A percentile compares a stretch with the other conserved stretches of the same genome.
phyloP scores from a whole-genome alignment of 2,329 filamentous ascomycete genomes.

The Pseudonectria foliicola region DNA sequence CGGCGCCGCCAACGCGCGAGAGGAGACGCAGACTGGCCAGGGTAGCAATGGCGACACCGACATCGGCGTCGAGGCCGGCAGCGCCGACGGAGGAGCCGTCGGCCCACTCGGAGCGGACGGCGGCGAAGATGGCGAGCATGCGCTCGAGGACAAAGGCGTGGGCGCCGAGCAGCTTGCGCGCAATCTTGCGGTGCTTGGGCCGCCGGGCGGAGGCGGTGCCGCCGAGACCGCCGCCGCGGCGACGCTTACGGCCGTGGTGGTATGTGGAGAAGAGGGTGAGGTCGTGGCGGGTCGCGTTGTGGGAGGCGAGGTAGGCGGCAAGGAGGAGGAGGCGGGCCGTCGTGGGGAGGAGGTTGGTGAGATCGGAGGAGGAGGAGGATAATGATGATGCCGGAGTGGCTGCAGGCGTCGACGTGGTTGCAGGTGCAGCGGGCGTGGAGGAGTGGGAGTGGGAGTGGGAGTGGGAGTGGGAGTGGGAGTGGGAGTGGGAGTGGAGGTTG shows the following conservation, averaged over 20 bases:
- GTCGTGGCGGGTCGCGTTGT: slow-evolving; percentile 70
- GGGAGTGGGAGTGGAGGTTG: no score
- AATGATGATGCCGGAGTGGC: slow-evolving; percentile 6
- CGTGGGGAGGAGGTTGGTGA: slow-evolving; percentile 57
- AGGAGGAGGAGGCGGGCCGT: slow-evolving; percentile 68
- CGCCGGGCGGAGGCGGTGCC: slow-evolving; percentile 24
- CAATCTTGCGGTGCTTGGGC: slow-evolving; percentile 61
- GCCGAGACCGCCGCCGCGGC: slow-evolving; percentile 41
- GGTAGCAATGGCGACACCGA: slow-evolving; percentile 62
- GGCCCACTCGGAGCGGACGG: slow-evolving; percentile 53
- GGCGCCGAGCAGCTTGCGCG: slow-evolving; percentile 68
- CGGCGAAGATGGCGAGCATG: slow-evolving; percentile 69
- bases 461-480: no score
- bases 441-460: no score
- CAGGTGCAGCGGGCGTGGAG: no score
- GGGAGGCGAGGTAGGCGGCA: slow-evolving; percentile 73
- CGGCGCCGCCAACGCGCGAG: slow-evolving; percentile 53
- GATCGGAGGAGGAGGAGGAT: slow-evolving; percentile 30
- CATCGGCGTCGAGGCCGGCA: slow-evolving; percentile 43
- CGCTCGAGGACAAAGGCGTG: slow-evolving; percentile 72
- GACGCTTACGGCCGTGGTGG: slow-evolving; percentile 45
- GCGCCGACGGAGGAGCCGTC: slow-evolving; percentile 21
- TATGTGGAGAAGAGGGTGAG: slow-evolving; percentile 68
- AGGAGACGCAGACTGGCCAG: slow-evolving; percentile 64
- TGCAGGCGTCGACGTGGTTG: slow-evolving; percentile 1